These are phyloP conservation scores for Plenodomus tracheiphilus DNA, from an alignment of 2,329 filamentous ascomycete genomes.

Conservation along the genomic window DNA sequence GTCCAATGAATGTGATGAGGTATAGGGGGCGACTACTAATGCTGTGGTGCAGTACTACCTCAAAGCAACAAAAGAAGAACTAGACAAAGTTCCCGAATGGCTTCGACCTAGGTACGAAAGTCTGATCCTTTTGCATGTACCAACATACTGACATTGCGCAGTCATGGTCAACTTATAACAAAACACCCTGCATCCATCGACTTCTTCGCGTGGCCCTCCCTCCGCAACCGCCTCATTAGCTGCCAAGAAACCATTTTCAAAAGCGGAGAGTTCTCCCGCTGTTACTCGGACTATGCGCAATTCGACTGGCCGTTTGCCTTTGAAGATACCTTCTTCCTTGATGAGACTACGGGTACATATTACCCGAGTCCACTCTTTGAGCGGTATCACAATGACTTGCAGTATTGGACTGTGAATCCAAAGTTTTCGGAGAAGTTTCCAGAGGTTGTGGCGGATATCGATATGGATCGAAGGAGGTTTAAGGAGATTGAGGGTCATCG, in stretches of 20 bases:
- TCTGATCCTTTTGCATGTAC: background rate
- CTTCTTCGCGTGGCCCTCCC: conserved; percentile 40
- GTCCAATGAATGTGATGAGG: background rate
- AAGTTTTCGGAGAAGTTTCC: conserved; percentile 34
- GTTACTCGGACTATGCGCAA: conserved; percentile 30
- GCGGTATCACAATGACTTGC: conserved; percentile 33
- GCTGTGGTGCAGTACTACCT: conserved; percentile 32
- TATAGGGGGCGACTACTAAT: conserved; percentile 1
- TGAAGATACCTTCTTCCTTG: conserved; percentile 37
- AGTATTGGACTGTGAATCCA: conserved; percentile 28
- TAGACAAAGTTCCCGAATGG: conserved; percentile 34
- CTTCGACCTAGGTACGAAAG: conserved; percentile 25
- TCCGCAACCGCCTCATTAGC: conserved; percentile 33
- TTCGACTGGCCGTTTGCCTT: conserved; percentile 41
- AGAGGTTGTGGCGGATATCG: conserved; percentile 35
- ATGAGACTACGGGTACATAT: conserved; percentile 15
- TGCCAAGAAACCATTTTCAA: conserved; percentile 28
- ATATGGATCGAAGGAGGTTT: conserved; percentile 26
- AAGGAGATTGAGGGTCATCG: background rate
- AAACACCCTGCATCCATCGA: conserved; percentile 36
- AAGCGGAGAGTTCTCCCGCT: conserved; percentile 19
- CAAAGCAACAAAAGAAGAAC: conserved; percentile 27
- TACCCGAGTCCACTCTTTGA: conserved; percentile 36
- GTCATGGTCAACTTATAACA: conserved; percentile 25
- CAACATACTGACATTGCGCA: conserved; percentile 2